These are phyloP conservation scores for Gentiana straminea DNA, from an alignment of 257 asterid species.

Conservation along the genomic window DNA sequence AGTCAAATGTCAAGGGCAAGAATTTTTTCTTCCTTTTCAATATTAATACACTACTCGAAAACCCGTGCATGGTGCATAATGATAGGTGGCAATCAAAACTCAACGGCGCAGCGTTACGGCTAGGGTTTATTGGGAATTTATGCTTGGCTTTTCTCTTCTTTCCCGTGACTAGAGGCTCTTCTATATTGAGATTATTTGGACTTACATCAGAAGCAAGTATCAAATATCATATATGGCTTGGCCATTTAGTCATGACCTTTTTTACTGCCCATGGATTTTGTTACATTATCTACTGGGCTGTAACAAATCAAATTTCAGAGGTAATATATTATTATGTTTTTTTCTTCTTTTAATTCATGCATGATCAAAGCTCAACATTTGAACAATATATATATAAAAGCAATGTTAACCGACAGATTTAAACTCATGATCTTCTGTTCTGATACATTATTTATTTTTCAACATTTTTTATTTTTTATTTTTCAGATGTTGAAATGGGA, in stretches of 20 bases:
- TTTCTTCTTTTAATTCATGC: too few species aligned
- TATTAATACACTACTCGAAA: too few species aligned
- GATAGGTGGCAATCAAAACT: constrained; percentile 65
- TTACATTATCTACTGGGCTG: constrained; percentile 41
- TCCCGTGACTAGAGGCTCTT: constrained; percentile 80
- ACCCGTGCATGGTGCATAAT: not conserved
- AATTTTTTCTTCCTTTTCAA: too few species aligned
- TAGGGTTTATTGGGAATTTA: constrained; percentile 57
- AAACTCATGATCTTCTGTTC: too few species aligned
- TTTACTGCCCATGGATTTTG: constrained; percentile 62
- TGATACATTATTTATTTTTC: too few species aligned
- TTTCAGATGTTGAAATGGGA: constrained; percentile 59
- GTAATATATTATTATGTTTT: constrained; percentile 10
- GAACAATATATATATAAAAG: not conserved
- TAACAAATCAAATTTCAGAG: constrained; percentile 32
- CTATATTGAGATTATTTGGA: constrained; percentile 49
- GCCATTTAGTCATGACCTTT: constrained; percentile 48
- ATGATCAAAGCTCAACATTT: not conserved
- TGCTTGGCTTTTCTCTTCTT: constrained; percentile 50
- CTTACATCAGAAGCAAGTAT: constrained; percentile 71
- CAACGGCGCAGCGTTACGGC: constrained; percentile 32
- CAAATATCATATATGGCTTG: constrained; percentile 83
- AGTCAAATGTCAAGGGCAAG: too few species aligned
- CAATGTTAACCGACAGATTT: too few species aligned
- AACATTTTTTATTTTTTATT: not conserved